Base-by-base conservation (phyloP, 805 yeast genomes). In the Saccharomycopsis microspora region DNA sequence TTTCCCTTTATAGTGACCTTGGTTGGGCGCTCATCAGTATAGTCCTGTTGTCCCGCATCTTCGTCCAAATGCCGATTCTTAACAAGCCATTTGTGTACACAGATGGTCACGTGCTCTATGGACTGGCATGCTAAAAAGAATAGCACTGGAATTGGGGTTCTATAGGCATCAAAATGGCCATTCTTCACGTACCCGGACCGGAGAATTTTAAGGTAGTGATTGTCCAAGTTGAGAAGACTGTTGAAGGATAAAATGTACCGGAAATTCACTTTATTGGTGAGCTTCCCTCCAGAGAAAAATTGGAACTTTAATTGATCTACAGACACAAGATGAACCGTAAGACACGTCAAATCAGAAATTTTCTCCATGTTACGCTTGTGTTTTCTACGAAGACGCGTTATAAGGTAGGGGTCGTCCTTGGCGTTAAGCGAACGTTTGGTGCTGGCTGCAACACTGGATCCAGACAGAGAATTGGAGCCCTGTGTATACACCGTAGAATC, bases 181-280 rank as follows among this genome's bases (percentile, higher is more conserved):
- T 39, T 38, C 2, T 35, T 38, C 10, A 50, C 32, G 27, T 44
- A 44, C 19, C 53, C 53, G 27, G 45, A 31, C 46, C 65, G 56
- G 30, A 63, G 43, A 29, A 50, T 55, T 10, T 55, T 58, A 30
- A 68, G 52, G 28, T 64, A 62, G 5, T 60, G 61, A 36, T 64
- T 55, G 11, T 55, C 46, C 32, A 62, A 64, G 43, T 65, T 61
- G 32, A 71, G 39, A 39, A 57, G 42, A 4, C 75, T 66, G 58
- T 76, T 80, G 51, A 76, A 66, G n/a, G 78, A 67, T 1, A 76
- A 57, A 30, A 76, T 67, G 35, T 68, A 56, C 52, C 75, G 72
- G 44, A 73, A 50, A 41, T 44, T 49, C n/a, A 11, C 43, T 33
- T 41, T 40, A 44, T 49, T 51, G 36, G 37, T 33, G 8, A 49